phyloP scores from a whole-genome alignment of 192 early-diverging fungal species.

The Coemansia asiatica region DNA sequence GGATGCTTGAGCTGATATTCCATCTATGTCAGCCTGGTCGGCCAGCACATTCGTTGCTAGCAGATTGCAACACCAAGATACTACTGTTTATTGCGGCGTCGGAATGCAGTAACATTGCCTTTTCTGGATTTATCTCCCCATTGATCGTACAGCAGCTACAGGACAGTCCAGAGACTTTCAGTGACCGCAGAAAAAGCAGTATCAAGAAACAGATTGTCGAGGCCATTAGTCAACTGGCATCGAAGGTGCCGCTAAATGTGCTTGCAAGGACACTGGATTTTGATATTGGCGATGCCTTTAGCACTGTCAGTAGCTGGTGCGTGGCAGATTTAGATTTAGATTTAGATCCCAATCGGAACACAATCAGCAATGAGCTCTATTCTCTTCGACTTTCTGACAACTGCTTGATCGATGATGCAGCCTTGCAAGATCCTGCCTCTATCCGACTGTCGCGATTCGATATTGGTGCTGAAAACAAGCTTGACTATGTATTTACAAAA shows the following conservation, averaged over 20 bases:
- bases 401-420: neutral
- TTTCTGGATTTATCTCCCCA: constrained; percentile 28
- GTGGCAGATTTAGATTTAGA: neutral
- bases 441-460: constrained; percentile 1
- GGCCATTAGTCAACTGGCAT: neutral
- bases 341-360: neutral
- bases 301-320: neutral
- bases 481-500: neutral
- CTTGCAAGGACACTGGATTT: constrained; percentile 10
- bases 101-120: constrained; percentile 28
- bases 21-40: constrained; percentile 14
- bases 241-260: constrained; percentile 2
- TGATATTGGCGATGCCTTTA: constrained; percentile 8
- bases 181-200: neutral
- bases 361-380: neutral
- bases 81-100: constrained; percentile 28
- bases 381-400: neutral
- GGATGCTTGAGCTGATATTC: constrained; percentile 39
- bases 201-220: neutral
- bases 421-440: neutral
- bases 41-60: neutral
- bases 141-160: constrained; percentile 4
- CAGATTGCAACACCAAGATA: constrained; percentile 7
- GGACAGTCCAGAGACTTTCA: neutral
- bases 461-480: neutral